Evolutionary conservation across 2,329 filamentous ascomycete genomes (phyloP).

Genomic region (Aspergillus caelatus): DNA sequence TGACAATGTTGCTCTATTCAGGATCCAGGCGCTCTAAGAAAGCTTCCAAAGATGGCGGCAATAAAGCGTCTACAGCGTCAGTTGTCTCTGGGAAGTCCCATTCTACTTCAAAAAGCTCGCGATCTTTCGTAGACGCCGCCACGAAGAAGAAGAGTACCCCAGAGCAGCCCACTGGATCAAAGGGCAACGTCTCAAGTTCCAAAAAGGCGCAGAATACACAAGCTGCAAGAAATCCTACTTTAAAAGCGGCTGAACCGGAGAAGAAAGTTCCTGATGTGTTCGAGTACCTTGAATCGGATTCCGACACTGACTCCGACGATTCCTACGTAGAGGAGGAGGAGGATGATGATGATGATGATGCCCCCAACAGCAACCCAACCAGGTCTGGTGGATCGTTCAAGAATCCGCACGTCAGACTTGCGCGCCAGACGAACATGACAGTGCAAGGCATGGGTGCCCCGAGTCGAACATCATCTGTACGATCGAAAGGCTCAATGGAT

Average conservation of each 20-base stretch:
- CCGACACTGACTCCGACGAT: conserved; percentile 23
- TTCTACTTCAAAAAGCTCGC: conserved; percentile 23
- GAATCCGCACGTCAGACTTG: conserved; percentile 7
- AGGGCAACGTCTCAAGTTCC: conserved; percentile 17
- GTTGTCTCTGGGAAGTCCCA: conserved; percentile 22
- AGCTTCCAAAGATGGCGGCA: conserved; percentile 31
- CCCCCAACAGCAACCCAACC: conserved; percentile 3
- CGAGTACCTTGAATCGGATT: conserved; percentile 39
- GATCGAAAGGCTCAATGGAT: conserved; percentile 31
- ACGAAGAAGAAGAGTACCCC: conserved; percentile 19
- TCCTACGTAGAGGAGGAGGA: conserved; percentile 24
- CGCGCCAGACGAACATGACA: conserved; percentile 10
- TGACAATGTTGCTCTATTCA: conserved; percentile 34
- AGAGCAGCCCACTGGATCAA: conserved; percentile 14
- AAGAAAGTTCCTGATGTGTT: conserved; percentile 41
- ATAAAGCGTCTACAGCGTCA: conserved; percentile 30
- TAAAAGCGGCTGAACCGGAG: conserved; percentile 20
- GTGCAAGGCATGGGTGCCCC: conserved; percentile 23
- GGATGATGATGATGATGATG: conserved; percentile 9
- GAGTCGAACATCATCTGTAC: conserved; percentile 35
- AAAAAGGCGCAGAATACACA: conserved; percentile 21
- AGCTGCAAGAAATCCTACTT: conserved; percentile 15
- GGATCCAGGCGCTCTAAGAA: conserved; percentile 29
- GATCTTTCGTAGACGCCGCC: conserved; percentile 20
- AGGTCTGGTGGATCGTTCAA: conserved; percentile 15